Percentiles rank a stretch among this genome's conserved stretches.
Evolutionary conservation across 2,329 filamentous ascomycete species (phyloP).

Genomic region (Seiridium unicorne): DNA sequence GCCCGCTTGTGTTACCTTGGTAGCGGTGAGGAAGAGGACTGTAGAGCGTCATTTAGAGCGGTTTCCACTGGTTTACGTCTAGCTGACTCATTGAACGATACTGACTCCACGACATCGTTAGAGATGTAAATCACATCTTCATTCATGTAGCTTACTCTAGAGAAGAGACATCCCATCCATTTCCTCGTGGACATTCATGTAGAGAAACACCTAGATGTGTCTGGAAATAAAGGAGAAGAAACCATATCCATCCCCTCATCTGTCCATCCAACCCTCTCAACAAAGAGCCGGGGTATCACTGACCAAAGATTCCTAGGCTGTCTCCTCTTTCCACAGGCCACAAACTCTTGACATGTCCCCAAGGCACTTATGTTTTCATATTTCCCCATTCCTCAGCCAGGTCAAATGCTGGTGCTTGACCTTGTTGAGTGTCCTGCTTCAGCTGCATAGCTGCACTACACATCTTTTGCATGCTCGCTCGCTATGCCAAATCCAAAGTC

Average conservation of each 20-base stretch:
- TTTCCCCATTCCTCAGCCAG: not conserved
- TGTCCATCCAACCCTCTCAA: constrained; percentile 8
- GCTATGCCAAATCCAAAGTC: constrained; percentile 1
- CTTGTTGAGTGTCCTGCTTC: not conserved
- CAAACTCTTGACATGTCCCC: not conserved
- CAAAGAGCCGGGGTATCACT: not conserved
- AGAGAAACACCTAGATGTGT: not conserved
- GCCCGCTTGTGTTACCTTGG: not conserved
- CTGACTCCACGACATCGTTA: not conserved
- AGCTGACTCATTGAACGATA: too few relatives aligned
- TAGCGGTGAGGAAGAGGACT: too few relatives aligned
- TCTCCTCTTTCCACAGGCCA: not conserved
- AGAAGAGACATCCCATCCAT: constrained; percentile 6
- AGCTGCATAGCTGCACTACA: not conserved
- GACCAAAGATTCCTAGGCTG: not conserved
- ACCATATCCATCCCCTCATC: constrained; percentile 6
- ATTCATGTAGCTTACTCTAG: constrained; percentile 3
- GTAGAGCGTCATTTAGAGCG: too few relatives aligned
- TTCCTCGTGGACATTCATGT: not conserved
- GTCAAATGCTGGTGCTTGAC: not conserved
- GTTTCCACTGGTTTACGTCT: too few relatives aligned
- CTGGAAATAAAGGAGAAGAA: not conserved
- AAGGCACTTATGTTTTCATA: not conserved
- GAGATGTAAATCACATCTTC: constrained; percentile 1
- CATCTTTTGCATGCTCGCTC: not conserved